Percentiles rank a stretch among this genome's conserved stretches.
phyloP scores from a whole-genome alignment of 257 asterid species.

The Parsonsia alboflavescens region DNA sequence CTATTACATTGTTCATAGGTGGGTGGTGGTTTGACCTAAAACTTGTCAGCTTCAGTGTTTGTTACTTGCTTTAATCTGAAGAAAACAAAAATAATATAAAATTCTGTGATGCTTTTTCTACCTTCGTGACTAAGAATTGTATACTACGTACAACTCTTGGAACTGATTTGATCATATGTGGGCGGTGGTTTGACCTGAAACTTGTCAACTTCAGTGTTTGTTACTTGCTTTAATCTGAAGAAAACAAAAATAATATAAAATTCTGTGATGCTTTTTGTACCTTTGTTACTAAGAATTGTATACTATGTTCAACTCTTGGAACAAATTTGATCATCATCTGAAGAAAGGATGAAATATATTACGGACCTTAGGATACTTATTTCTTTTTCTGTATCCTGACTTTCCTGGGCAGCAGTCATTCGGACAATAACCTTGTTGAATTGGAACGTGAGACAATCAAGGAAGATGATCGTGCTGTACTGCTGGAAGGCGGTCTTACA shows the following conservation, averaged over 20 bases:
- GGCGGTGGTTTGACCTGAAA: too few species aligned
- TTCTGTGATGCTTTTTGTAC: background rate
- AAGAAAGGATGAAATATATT: background rate
- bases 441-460: slow-evolving; percentile 52
- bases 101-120: background rate
- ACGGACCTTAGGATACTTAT: slow-evolving; percentile 1
- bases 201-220: background rate
- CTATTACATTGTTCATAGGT: background rate
- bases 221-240: background rate
- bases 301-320: background rate
- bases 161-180: slow-evolving; percentile 9
- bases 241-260: background rate
- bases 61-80: background rate
- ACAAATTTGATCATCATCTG: slow-evolving; percentile 1
- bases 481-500: slow-evolving; percentile 85
- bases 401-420: slow-evolving; percentile 52
- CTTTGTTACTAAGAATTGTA: background rate
- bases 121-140: background rate
- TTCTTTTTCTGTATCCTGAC: slow-evolving; percentile 21
- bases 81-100: background rate
- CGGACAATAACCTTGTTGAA: slow-evolving; percentile 72
- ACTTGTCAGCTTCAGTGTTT: background rate
- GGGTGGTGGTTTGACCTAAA: background rate
- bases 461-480: slow-evolving; percentile 74
- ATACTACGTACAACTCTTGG: background rate